These are phyloP conservation scores for Exophiala sideris DNA, from an alignment of 2,329 filamentous ascomycete genomes.

Conservation along the genomic window DNA sequence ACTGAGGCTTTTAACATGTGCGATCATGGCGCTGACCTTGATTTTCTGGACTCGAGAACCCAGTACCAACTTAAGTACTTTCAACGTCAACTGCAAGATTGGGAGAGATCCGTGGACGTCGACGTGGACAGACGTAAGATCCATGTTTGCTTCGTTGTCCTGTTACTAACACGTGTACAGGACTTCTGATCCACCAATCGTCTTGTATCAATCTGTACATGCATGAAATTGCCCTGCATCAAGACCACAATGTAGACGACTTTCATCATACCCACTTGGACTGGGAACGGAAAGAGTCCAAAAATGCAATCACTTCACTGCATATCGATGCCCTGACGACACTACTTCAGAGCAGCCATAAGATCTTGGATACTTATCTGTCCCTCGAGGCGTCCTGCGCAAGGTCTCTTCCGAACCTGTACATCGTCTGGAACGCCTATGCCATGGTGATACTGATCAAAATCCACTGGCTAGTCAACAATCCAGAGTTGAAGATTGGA, in stretches of 20 bases:
- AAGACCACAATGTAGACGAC: constrained; percentile 57
- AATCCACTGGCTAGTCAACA: constrained; percentile 64
- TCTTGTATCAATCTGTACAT: constrained; percentile 66
- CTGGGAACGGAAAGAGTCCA: constrained; percentile 8
- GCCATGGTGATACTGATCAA: constrained; percentile 69
- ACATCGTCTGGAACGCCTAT: constrained; percentile 70
- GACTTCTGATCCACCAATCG: constrained; percentile 56
- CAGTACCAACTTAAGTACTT: constrained; percentile 64
- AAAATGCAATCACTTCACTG: constrained; percentile 45
- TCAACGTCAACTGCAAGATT: constrained; percentile 61
- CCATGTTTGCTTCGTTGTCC: not conserved
- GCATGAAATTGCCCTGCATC: constrained; percentile 69
- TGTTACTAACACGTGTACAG: constrained; percentile 1
- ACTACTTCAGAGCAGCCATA: constrained; percentile 61
- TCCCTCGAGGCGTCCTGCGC: constrained; percentile 56
- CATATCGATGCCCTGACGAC: constrained; percentile 65
- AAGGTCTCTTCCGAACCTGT: constrained; percentile 64
- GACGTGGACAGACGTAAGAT: constrained; percentile 55
- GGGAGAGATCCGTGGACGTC: constrained; percentile 51
- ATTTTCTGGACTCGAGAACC: constrained; percentile 60
- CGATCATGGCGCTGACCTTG: constrained; percentile 52
- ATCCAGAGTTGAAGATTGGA: constrained; percentile 62
- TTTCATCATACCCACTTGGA: constrained; percentile 37
- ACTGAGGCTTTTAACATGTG: constrained; percentile 63
- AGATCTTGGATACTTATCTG: constrained; percentile 62